These are phyloP conservation scores for Cyphellophora europaea DNA, from an alignment of 2,329 filamentous ascomycete species.

Conservation along the genomic window DNA sequence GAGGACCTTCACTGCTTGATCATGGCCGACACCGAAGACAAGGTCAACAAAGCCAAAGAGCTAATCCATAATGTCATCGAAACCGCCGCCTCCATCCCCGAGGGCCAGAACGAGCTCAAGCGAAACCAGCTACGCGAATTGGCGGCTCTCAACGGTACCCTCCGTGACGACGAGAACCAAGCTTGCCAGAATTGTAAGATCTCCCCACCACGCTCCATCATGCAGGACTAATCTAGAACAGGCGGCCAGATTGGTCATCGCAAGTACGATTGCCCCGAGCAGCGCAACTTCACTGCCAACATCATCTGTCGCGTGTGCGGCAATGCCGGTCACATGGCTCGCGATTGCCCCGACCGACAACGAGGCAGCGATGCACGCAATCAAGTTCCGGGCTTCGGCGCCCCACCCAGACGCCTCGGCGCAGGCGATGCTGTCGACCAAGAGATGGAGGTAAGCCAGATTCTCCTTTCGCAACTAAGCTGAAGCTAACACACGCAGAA, in stretches of 20 bases:
- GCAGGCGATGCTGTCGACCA: conserved; percentile 78
- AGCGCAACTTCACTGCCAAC: conserved; percentile 96
- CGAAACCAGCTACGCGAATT: conserved; percentile 96
- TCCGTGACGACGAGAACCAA: conserved; percentile 98
- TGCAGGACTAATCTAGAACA: conserved; percentile 6
- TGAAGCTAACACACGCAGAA: conserved; percentile 45
- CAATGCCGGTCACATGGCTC: conserved; percentile 95
- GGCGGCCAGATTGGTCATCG: conserved; percentile 94
- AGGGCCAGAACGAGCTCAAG: conserved; percentile 98
- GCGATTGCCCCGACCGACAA: conserved; percentile 92
- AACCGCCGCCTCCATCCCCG: conserved; percentile 94
- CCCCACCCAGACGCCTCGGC: conserved; percentile 57
- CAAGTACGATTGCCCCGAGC: conserved; percentile 97
- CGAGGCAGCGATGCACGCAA: conserved; percentile 89
- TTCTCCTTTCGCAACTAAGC: not conserved
- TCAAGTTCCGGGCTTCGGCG: conserved; percentile 44
- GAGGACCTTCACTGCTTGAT: conserved; percentile 98
- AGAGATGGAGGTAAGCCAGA: conserved; percentile 74
- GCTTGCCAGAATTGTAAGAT: conserved; percentile 86
- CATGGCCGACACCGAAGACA: conserved; percentile 99
- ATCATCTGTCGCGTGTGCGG: conserved; percentile 98
- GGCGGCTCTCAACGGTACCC: conserved; percentile 93
- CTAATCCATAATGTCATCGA: conserved; percentile 98
- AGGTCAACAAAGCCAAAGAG: conserved; percentile 98
- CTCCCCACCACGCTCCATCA: not conserved